A percentile compares a stretch with the other conserved stretches of the same genome.
Conservation (phyloP, 768 basidiomycete species). For the Hypsizygus marmoreus region DNA sequence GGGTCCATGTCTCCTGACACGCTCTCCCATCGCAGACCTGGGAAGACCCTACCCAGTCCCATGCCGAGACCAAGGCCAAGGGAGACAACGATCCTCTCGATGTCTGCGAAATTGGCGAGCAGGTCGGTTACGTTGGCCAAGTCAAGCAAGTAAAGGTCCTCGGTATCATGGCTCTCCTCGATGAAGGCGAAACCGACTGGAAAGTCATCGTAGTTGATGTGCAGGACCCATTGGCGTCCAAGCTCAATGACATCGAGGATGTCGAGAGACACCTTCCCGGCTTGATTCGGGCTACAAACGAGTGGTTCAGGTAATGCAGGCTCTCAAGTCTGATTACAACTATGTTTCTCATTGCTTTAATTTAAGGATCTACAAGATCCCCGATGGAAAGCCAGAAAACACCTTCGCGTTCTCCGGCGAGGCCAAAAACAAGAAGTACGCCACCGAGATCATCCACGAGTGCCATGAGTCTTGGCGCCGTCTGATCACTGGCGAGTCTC, state of each 20-base stretch:
- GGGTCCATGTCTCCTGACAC: not conserved
- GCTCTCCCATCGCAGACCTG: slow-evolving; percentile 68
- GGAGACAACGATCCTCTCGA: slow-evolving; percentile 99
- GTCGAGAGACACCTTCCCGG: slow-evolving; percentile 98
- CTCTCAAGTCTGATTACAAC: no score
- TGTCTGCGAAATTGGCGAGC: slow-evolving; percentile 99
- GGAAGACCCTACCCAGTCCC: slow-evolving; percentile 88
- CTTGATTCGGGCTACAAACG: slow-evolving; percentile 94
- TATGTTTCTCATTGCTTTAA: no score
- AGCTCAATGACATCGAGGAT: slow-evolving; percentile 98
- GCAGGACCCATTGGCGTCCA: slow-evolving; percentile 90
- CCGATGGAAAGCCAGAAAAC: slow-evolving; percentile 96
- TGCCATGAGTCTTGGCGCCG: slow-evolving; percentile 99
- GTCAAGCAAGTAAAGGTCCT: slow-evolving; percentile 99
- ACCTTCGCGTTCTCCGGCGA: slow-evolving; percentile 99
- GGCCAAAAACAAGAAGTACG: slow-evolving; percentile 99
- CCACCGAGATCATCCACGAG: slow-evolving; percentile 98
- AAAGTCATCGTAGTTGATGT: slow-evolving; percentile 99
- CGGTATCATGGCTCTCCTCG: slow-evolving; percentile 98
- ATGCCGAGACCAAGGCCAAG: slow-evolving; percentile 97
- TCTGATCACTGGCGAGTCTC: slow-evolving; percentile 78
- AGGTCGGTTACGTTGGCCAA: slow-evolving; percentile 95
- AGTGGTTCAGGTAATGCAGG: slow-evolving; percentile 91
- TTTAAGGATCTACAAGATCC: slow-evolving; percentile 92
- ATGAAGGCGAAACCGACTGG: slow-evolving; percentile 99